Evolutionary conservation across 2,329 filamentous ascomycete species (phyloP), one percentile per base, ranked within the genome.

Genomic region (Fusarium sambucinum): DNA sequence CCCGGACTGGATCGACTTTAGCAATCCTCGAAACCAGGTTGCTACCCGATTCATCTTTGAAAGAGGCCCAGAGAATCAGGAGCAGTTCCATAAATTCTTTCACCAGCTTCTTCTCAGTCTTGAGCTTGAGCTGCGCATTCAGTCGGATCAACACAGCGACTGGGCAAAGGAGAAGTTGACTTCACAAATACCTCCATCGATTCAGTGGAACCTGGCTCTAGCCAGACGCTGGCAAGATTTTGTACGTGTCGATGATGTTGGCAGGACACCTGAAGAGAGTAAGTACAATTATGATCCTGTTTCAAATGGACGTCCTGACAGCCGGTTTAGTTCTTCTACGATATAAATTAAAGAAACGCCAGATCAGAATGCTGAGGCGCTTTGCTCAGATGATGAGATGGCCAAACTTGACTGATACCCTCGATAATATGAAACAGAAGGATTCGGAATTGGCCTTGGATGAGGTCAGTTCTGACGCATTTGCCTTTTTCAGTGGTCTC

Each of bases 401-500:
- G 91, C 91, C 91, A 2, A 93, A 93, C 70, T 84, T 92, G 60
- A 81, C 81, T 21, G 87, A 88, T 60, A 88, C 91, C 9, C 82
- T 92, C 44, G 85, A 87, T 41, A 83, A 86, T 45, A 82, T 93
- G 55, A 86, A 85, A 65, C 84, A 89, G 63, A 83, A 84, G 63
- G 88, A 90, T 59, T 79, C 78, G 13, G 87, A 90, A 61, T 83
- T 85, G 23, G 82, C 82, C 16, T 79, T 92, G 53, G 83, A 91
- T 65, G 80, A 84, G 40, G 80, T 89, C 73, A 89, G 89, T 72
- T 91, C 90, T 21, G 90, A 92, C 74, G 86, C 90, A 17, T 90
- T 92, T 86, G 91, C 91, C 9, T 94, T 91, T 80, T 93, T 93
- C 73, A 91, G 89, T 37, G 91, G 90, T 6, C 84, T 93, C 16